Base-by-base conservation (phyloP, 495 filamentous ascomycete species). In the Tuber umbilicatum region DNA sequence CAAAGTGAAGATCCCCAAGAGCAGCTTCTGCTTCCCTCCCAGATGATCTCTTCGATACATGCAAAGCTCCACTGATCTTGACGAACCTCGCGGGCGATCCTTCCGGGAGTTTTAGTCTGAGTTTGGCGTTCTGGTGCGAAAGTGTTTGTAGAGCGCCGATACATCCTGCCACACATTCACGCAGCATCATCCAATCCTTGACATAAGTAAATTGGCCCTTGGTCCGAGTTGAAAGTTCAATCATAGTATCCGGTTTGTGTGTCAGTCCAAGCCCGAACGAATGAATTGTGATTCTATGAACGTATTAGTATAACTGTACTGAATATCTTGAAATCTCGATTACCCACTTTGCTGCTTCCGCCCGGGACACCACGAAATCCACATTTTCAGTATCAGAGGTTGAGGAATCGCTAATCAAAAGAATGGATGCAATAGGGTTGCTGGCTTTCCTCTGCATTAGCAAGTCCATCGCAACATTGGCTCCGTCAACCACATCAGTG, bases 181-280 rank as follows among this genome's bases (percentile, higher is more conserved):
- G 90, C 43, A 99, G 87, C 94, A 97, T 98, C 95, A 98, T 99
- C 95, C 95, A 99, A 83, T 99, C 95, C 83, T 98, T 98, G 80
- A 98, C 94, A 81, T 98, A 99, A 7, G 94, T 94, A 80, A 97
- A 99, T 27, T 93, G 94, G 5, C 94, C 95, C 84, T 98, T 99
- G 10, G 95, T 99, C 71, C 94, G 89, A 41, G 93, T 94, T 9
- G 96, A 97, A 4, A 99, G 85, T 81, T 98, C 95, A 70, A 99
- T 97, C 92, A 99, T 96, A 0, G 94, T 97, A 82, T 98, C 96
- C 9, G 95, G 95, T 84, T 99, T 99, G 84, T 99, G 95, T 0
- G 95, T 97, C 84, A 97, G 88, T 39, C 95, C 95, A 47, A 99
- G 88, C 67, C 95, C 95, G 80, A 98, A 98, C 0, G 96, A 97